A percentile compares a stretch with the other conserved stretches of the same genome.
Conservation (phyloP, 805 yeast genomes). For the Ogataea kodamae region DNA sequence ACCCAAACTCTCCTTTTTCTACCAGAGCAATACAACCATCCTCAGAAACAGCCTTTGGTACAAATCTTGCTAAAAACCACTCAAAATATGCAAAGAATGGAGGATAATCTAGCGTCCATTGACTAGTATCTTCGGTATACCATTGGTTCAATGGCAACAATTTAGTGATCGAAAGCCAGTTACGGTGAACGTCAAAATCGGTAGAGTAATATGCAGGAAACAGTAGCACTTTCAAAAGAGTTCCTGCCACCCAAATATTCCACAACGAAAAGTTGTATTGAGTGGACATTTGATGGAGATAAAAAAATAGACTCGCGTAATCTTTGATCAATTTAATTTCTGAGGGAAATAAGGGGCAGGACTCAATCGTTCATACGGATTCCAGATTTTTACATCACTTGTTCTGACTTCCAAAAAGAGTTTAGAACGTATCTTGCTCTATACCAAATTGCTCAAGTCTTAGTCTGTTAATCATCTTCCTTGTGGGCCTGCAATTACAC, state of each 20-base stretch:
- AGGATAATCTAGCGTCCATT: conserved; percentile 97
- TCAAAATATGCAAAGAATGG: conserved; percentile 98
- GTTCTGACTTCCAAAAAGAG: too few species aligned
- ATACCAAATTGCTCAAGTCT: too few species aligned
- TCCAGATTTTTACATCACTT: too few species aligned
- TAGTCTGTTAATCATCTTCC: too few species aligned
- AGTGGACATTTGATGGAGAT: conserved; percentile 7
- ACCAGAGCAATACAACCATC: conserved; percentile 81
- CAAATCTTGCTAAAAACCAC: conserved; percentile 69
- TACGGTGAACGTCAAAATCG: conserved; percentile 95
- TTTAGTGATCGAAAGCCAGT: conserved; percentile 91
- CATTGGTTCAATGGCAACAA: conserved; percentile 70
- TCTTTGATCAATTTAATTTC: conserved; percentile 1
- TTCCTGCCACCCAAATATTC: conserved; percentile 65
- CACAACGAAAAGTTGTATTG: conserved; percentile 47
- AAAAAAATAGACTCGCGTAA: conserved; percentile 2
- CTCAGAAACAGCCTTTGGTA: conserved; percentile 54
- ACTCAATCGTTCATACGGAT: too few species aligned
- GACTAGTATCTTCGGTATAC: conserved; percentile 75
- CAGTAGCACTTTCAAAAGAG: conserved; percentile 57
- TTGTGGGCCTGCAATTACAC: not conserved
- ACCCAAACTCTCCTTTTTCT: conserved; percentile 61
- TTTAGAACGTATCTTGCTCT: too few species aligned
- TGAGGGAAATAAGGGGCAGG: conserved; percentile 1
- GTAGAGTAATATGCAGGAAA: conserved; percentile 86